Evolutionary conservation across 2,329 filamentous ascomycete species (phyloP).

Genomic region (Proliferodiscus dingleyae): DNA sequence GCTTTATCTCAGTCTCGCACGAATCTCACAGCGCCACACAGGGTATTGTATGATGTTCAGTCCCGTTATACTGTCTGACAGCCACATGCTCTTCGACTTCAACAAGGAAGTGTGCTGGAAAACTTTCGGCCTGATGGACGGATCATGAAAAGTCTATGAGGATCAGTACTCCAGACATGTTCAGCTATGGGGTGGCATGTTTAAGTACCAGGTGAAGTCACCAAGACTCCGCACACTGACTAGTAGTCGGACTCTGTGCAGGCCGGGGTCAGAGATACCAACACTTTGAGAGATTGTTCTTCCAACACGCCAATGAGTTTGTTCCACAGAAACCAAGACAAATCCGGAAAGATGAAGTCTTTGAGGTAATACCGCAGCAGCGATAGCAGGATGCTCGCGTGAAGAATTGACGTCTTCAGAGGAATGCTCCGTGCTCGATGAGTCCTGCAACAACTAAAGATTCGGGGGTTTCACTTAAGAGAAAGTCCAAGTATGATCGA

Average conservation of each 20-base stretch:
- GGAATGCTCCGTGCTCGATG: conserved; percentile 15
- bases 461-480: too few species aligned
- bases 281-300: not conserved
- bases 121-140: not conserved
- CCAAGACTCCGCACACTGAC: not conserved
- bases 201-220: not conserved
- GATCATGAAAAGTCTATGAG: not conserved
- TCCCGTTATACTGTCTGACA: conserved; percentile 5
- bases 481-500: too few species aligned
- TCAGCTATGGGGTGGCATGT: not conserved
- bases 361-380: conserved; percentile 29
- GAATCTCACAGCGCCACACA: conserved; percentile 11
- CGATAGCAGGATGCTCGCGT: conserved; percentile 21
- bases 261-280: not conserved
- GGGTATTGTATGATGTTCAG: conserved; percentile 12
- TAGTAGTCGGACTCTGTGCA: not conserved
- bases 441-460: too few species aligned
- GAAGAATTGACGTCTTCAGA: conserved; percentile 23
- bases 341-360: conserved; percentile 20
- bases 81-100: conserved; percentile 17
- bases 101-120: not conserved
- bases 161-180: conserved; percentile 1
- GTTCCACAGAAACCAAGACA: conserved; percentile 21
- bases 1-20: conserved; percentile 16
- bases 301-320: conserved; percentile 13